phyloP scores from a whole-genome alignment of 2,329 filamentous ascomycete species.

The Aspergillus hiratsukae region DNA sequence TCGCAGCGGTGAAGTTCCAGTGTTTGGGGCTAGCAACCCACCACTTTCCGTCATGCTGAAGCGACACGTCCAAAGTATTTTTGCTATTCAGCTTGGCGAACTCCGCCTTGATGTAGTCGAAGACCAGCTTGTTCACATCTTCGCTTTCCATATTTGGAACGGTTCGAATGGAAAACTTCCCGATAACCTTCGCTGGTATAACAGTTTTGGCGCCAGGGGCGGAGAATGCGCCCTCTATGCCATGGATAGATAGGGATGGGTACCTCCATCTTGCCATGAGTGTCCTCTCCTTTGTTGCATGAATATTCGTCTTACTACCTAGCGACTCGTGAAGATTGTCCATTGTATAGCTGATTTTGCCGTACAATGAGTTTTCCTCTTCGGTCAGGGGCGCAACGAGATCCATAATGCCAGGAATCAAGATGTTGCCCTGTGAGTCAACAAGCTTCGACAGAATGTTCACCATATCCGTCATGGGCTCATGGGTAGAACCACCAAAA shows the following conservation, averaged over 20 bases:
- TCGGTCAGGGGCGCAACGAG: conserved; percentile 84
- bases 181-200: conserved; percentile 94
- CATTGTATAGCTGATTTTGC: conserved; percentile 91
- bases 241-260: conserved; percentile 90
- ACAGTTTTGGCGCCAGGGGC: conserved; percentile 95
- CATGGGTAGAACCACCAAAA: conserved; percentile 91
- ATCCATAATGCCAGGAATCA: conserved; percentile 89
- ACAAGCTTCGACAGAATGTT: conserved; percentile 78
- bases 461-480: conserved; percentile 96
- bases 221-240: conserved; percentile 90
- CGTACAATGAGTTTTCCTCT: conserved; percentile 85
- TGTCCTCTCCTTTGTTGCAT: conserved; percentile 81
- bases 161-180: conserved; percentile 97
- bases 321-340: conserved; percentile 88
- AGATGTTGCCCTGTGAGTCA: conserved; percentile 85
- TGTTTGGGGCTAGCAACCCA: conserved; percentile 97
- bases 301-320: conserved; percentile 82
- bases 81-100: conserved; percentile 88
- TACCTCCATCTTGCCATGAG: conserved; percentile 96
- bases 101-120: conserved; percentile 74
- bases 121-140: conserved; percentile 79
- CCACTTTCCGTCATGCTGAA: conserved; percentile 94
- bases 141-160: conserved; percentile 96
- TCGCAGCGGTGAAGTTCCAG: conserved; percentile 95
- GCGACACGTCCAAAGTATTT: conserved; percentile 76